Evolutionary conservation across 2,329 filamentous ascomycete genomes (phyloP).

Genomic region (Cucurbitaria berberidis): DNA sequence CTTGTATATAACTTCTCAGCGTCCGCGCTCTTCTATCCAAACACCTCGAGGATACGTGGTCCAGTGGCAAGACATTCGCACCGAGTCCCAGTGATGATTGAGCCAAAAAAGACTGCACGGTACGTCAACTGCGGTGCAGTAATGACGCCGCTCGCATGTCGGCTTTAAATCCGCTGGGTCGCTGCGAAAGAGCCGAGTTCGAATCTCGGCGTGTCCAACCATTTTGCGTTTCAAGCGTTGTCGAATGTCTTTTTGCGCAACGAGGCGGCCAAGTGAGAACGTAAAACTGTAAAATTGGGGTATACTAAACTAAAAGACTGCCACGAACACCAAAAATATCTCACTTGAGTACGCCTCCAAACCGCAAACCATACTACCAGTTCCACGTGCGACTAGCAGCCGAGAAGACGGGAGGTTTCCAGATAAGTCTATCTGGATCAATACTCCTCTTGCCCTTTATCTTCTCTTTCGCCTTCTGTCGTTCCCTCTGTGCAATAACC

Average conservation of each 20-base stretch:
- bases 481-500: conserved; percentile 70
- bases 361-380: conserved; percentile 63
- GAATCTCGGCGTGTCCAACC: neutral
- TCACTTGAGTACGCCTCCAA: neutral
- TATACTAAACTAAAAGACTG: neutral
- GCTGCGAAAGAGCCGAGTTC: neutral
- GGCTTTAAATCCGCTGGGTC: neutral
- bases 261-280: neutral
- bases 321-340: neutral
- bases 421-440: conserved; percentile 79
- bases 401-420: conserved; percentile 96
- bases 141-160: no score
- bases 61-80: neutral
- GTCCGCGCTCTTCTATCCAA: neutral
- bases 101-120: no score
- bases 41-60: no score
- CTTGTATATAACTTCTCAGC: neutral
- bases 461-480: conserved; percentile 80
- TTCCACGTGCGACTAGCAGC: conserved; percentile 93
- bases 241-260: no score
- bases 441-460: conserved; percentile 78
- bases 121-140: no score
- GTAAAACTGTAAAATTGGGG: neutral
- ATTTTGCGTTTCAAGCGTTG: neutral
- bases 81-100: no score